Evolutionary conservation across 495 filamentous ascomycete species (phyloP), one percentile per base, ranked within the genome.

Genomic region (Lepraria neglecta): DNA sequence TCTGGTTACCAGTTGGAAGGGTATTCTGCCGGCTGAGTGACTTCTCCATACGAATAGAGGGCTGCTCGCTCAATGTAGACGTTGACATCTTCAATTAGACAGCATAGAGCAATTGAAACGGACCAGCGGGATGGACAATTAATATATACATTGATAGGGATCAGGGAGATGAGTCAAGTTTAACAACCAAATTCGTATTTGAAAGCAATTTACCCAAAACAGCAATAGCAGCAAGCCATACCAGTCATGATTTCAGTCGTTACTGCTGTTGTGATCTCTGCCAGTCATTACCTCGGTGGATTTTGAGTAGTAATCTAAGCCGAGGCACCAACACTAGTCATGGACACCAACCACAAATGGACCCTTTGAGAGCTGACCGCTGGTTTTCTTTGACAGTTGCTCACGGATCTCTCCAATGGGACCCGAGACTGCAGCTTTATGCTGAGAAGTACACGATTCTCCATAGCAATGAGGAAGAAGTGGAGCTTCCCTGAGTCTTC

Each of bases 261-360:
- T n/a, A 9, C 14, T 17, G 58, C 14, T 31, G 2, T n/a, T 19
- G 3, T 42, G 35, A 19, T 15, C 9, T 52, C 4, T 21, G 24
- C 12, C 12, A 45, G 7, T 53, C 38, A 53, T 42, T 53, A 51
- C 58, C 47, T 52, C 28, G 35, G 46, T 53, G 38, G 42, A 1
- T 3, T 47, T 33, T 15, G 48, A 28, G 12, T 60, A 60, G 35
- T 52, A 52, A 60, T 60, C 58, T 4, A 3, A 30, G 40, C 58
- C 58, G 58, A 60, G 58, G 57, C 14, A 60, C 21, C 30, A 27
- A 54, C 44, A n/a, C 44, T 17, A 46, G 6, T n/a, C 15, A 14
- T 46, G 44, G 15, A 46, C 12, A 38, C 35, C 35, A 38, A 38
- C 35, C 35, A 38, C 35, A 38, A 38, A 38, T 6, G 7, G 35